Evolutionary conservation across 805 yeast species (phyloP).

Genomic region (Cyberlindnera euphorbiiphila): DNA sequence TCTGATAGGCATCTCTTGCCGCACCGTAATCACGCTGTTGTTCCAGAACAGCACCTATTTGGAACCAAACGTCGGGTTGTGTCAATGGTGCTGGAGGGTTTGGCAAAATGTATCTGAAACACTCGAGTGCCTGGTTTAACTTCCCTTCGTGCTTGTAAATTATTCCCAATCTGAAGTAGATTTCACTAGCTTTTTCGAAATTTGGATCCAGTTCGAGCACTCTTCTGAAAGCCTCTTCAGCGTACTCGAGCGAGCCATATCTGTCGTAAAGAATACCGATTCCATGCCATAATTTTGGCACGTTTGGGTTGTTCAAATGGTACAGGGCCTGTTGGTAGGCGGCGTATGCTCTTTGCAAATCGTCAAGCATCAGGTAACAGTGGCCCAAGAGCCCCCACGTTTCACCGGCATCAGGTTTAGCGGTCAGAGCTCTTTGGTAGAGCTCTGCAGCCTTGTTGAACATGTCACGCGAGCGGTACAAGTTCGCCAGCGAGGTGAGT

Average conservation of each 20-base stretch:
- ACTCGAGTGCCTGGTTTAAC: constrained; percentile 81
- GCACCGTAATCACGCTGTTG: constrained; percentile 88
- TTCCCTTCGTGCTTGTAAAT: constrained; percentile 94
- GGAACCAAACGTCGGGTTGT: constrained; percentile 98
- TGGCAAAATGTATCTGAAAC: constrained; percentile 85
- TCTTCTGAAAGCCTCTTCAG: constrained; percentile 96
- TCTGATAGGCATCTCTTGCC: constrained; percentile 93
- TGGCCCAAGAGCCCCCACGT: constrained; percentile 97
- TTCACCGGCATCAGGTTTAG: constrained; percentile 86
- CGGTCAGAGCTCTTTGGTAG: constrained; percentile 79
- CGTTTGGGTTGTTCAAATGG: constrained; percentile 87
- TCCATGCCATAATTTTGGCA: constrained; percentile 98
- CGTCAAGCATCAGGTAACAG: constrained; percentile 95
- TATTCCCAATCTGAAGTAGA: constrained; percentile 92
- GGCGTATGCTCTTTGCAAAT: constrained; percentile 89
- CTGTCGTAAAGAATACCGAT: constrained; percentile 95
- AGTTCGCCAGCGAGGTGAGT: constrained; percentile 78
- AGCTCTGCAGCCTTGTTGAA: constrained; percentile 93
- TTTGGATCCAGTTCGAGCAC: constrained; percentile 94
- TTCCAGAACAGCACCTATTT: constrained; percentile 92
- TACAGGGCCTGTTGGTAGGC: constrained; percentile 95
- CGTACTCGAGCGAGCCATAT: constrained; percentile 93
- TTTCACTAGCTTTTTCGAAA: constrained; percentile 94
- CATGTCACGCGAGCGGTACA: constrained; percentile 84
- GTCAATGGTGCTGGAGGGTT: constrained; percentile 95